phyloP scores from a whole-genome alignment of 352 stramenopile genomes.

The Phytophthora syringae region DNA sequence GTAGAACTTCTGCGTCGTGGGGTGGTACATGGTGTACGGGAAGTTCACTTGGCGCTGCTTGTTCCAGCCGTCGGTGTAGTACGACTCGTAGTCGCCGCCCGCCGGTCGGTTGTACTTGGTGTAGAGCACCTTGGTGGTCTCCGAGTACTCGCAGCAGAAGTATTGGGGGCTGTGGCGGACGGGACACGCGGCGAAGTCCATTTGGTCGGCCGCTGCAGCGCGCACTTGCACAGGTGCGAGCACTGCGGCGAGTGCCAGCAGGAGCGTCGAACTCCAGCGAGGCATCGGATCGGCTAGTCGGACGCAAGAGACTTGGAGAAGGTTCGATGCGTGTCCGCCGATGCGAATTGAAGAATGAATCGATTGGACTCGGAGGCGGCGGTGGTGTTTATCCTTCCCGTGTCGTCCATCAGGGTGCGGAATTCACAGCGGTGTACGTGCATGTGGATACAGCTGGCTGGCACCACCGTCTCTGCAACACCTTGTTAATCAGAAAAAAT shows the following conservation, averaged over 20 bases:
- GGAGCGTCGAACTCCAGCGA: constrained; percentile 13
- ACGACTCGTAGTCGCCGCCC: constrained; percentile 47
- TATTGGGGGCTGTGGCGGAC: constrained; percentile 64
- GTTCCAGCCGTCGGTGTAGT: constrained; percentile 74
- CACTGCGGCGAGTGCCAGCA: constrained; percentile 7
- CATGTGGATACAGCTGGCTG: constrained; percentile 5
- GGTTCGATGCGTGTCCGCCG: background rate
- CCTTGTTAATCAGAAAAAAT: constrained; percentile 22
- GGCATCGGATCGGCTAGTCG: no score
- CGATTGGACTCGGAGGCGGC: background rate
- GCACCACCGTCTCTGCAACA: constrained; percentile 29
- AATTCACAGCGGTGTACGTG: no score
- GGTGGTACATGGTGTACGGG: constrained; percentile 43
- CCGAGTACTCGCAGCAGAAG: constrained; percentile 58
- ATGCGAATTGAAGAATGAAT: constrained; percentile 15
- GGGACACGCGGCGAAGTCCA: constrained; percentile 63
- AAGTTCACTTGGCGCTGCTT: constrained; percentile 73
- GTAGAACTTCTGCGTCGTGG: constrained; percentile 35
- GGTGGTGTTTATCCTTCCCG: no score
- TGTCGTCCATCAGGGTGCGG: no score
- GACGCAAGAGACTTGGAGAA: no score
- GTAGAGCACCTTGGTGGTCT: constrained; percentile 46
- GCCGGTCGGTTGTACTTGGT: constrained; percentile 63
- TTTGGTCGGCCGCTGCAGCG: constrained; percentile 37
- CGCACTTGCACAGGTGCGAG: constrained; percentile 16